Evolutionary conservation across 2,329 filamentous ascomycete genomes (phyloP).

Genomic region (Purpureocillium lavendulum): DNA sequence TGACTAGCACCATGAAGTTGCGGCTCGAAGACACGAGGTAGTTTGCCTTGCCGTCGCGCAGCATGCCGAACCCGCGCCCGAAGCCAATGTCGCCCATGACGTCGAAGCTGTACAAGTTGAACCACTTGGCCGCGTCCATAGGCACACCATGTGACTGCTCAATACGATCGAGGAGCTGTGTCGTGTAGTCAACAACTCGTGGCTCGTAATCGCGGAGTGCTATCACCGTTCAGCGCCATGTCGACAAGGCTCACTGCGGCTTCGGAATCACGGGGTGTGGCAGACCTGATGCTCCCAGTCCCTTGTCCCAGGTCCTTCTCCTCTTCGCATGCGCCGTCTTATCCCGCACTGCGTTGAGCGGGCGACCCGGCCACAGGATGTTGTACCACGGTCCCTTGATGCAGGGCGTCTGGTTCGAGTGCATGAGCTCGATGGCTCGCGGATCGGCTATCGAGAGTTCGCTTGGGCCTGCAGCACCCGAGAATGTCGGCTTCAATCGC

Average conservation of each 20-base stretch:
- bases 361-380: constrained; percentile 17
- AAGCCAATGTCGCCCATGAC: constrained; percentile 34
- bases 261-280: too few species aligned
- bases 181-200: constrained; percentile 14
- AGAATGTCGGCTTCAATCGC: constrained; percentile 4
- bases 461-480: constrained; percentile 15
- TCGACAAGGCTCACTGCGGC: too few species aligned
- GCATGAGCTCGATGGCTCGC: constrained; percentile 16
- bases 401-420: constrained; percentile 17
- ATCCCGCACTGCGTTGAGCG: constrained; percentile 21
- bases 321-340: constrained; percentile 18
- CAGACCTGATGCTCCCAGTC: constrained; percentile 18
- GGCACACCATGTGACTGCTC: constrained; percentile 10
- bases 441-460: constrained; percentile 22
- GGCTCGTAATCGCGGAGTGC: constrained; percentile 19
- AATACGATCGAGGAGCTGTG: constrained; percentile 14
- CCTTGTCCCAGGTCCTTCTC: constrained; percentile 24
- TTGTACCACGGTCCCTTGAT: constrained; percentile 25
- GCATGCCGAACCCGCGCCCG: constrained; percentile 25
- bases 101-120: constrained; percentile 27
- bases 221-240: neutral
- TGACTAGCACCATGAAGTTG: constrained; percentile 13
- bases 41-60: constrained; percentile 16
- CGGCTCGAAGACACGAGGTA: constrained; percentile 17
- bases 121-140: constrained; percentile 21